Base-by-base conservation (phyloP, 805 yeast species). In the Candida khao-thaluensis region DNA sequence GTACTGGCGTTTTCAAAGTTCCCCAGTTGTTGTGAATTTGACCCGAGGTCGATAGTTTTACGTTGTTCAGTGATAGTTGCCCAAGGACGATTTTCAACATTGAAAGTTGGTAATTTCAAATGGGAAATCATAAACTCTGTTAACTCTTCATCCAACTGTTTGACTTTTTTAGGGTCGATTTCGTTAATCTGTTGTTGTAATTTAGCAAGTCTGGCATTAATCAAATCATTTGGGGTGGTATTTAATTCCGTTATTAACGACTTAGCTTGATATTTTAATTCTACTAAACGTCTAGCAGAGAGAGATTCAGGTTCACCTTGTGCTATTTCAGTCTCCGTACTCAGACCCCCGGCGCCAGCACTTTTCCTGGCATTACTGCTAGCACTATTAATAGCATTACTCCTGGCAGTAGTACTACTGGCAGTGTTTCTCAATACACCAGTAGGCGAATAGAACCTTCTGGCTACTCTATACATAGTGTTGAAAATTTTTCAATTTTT, bases 111-210 rank as follows among this genome's bases (percentile, higher is more conserved):
- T 27, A 69, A 50, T 21, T 53, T 50, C 59, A 67, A 57, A 40
- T 60, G 54, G 12, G 54, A 40, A 27, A 53, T 41, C 56, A 69
- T 57, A 43, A 64, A 68, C 8, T 61, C 68, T 39, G 64, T 67
- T 33, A 69, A 56, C 40, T 69, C 69, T 37, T 63, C 61, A 40
- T 69, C 72, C 40, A 69, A 59, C 39, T 61, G 66, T 40, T 60
- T 53, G 11, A 66, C 64, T 42, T 68, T 67, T 1, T 52, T 54
- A 30, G 54, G 51, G 14, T 63, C 57, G 10, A 68, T 43, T 17
- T 41, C 36, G 21, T 53, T 50, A 37, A 68, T 52, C 25, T 67
- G 63, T 7, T 40, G 30, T 34, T 63, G 62, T 37, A 69, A 59
- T 31, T 55, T 51, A 20, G 47, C 39, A 27, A 65, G 48, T 41